Percentiles rank a stretch among this genome's conserved stretches.
phyloP scores from a whole-genome alignment of 1,284 basidiomycete genomes.

The Kwoniella shivajii region DNA sequence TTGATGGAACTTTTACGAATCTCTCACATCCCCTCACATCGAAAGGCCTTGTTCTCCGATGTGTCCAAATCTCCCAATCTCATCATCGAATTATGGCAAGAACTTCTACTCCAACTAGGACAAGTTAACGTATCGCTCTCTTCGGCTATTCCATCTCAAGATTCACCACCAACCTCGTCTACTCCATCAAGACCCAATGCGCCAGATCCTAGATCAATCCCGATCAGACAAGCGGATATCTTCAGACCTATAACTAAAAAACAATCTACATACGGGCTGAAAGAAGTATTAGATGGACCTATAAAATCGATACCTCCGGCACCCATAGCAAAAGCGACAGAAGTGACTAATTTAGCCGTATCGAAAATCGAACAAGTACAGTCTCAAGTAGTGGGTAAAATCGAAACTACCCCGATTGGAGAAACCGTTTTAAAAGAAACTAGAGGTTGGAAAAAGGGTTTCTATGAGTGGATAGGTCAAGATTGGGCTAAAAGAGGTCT shows the following conservation, averaged over 20 bases:
- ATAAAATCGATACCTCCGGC: constrained; percentile 27
- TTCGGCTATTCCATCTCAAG: neutral
- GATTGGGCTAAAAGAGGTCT: constrained; percentile 40
- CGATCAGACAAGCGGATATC: constrained; percentile 43
- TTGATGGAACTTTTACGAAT: constrained; percentile 48
- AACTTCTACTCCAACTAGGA: constrained; percentile 41
- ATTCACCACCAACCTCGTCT: constrained; percentile 1
- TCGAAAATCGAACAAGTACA: constrained; percentile 22
- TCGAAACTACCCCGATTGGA: constrained; percentile 23
- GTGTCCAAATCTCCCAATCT: constrained; percentile 31
- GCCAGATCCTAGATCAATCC: constrained; percentile 33
- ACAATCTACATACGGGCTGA: constrained; percentile 26
- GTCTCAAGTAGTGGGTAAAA: constrained; percentile 21
- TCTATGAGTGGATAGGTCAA: constrained; percentile 32
- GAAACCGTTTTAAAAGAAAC: constrained; percentile 20
- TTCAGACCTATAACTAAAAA: constrained; percentile 37
- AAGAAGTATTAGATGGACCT: constrained; percentile 39
- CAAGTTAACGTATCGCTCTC: constrained; percentile 24
- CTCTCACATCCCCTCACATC: constrained; percentile 26
- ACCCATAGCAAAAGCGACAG: constrained; percentile 13
- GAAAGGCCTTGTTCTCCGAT: constrained; percentile 42
- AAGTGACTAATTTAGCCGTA: constrained; percentile 17
- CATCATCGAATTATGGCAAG: constrained; percentile 36
- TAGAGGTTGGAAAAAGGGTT: constrained; percentile 13
- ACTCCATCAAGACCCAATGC: constrained; percentile 10